Evolutionary conservation across 2,329 filamentous ascomycete species (phyloP).

Genomic region (Aspergillus sp.): DNA sequence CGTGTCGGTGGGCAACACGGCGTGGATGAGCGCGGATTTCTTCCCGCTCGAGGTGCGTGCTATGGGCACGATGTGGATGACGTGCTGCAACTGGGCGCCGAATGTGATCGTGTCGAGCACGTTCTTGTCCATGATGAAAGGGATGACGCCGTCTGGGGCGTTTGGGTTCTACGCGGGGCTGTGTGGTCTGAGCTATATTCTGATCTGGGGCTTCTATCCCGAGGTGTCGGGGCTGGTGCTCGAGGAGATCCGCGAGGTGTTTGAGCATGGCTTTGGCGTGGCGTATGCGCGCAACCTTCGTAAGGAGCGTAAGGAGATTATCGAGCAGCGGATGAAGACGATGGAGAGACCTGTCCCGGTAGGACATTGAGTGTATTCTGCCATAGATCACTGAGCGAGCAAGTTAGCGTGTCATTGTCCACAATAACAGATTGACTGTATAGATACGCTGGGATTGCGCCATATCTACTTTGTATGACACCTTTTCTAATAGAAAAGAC

Average conservation of each 20-base stretch:
- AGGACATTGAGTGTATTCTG: neutral
- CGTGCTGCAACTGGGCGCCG: conserved; percentile 46
- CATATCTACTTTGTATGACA: no score
- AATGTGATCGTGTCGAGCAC: conserved; percentile 52
- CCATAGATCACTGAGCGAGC: neutral
- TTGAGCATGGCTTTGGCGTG: conserved; percentile 46
- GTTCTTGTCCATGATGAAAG: conserved; percentile 51
- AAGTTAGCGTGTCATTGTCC: no score
- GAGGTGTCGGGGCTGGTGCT: conserved; percentile 21
- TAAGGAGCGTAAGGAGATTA: conserved; percentile 31
- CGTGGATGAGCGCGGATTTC: conserved; percentile 51
- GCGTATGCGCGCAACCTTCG: conserved; percentile 40
- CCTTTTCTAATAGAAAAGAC: no score
- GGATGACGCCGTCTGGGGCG: conserved; percentile 48
- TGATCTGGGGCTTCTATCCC: conserved; percentile 25
- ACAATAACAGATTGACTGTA: neutral
- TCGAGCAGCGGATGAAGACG: conserved; percentile 22
- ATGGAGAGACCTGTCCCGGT: neutral
- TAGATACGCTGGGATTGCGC: neutral
- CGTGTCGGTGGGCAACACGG: conserved; percentile 48
- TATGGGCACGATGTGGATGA: conserved; percentile 50
- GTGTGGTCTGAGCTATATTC: conserved; percentile 47
- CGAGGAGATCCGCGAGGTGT: conserved; percentile 3
- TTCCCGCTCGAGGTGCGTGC: conserved; percentile 50
- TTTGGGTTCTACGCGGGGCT: conserved; percentile 54